Conservation (phyloP, 345 rosid genomes). For the Sonneratia caseolaris region DNA sequence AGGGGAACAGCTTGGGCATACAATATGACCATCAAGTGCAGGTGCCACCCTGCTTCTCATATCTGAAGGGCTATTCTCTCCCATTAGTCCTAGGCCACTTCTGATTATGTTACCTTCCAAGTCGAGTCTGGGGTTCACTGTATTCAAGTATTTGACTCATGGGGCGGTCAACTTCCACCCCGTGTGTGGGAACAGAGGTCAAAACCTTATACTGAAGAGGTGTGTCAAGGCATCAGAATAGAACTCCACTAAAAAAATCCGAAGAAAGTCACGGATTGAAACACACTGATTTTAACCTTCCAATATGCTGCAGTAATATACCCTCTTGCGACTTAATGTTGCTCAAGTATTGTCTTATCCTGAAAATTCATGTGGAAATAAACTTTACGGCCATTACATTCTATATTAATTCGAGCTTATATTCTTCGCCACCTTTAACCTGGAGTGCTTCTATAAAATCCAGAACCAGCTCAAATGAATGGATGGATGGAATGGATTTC, state of each 20-base stretch:
- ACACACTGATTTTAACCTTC: neutral
- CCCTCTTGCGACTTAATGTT: neutral
- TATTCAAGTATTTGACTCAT: conserved; percentile 86
- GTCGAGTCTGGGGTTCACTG: conserved; percentile 86
- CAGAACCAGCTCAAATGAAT: neutral
- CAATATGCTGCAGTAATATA: neutral
- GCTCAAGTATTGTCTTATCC: neutral
- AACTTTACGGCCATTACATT: neutral
- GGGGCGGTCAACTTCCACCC: conserved; percentile 94
- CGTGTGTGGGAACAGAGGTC: conserved; percentile 86
- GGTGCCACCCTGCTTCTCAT: conserved; percentile 83
- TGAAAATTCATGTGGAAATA: neutral
- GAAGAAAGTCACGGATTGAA: too few relatives aligned
- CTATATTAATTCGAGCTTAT: neutral
- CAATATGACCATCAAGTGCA: conserved; percentile 54
- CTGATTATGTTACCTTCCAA: conserved; percentile 72
- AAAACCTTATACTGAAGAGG: conserved; percentile 77
- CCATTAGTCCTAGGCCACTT: too few relatives aligned
- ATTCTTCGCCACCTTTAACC: neutral
- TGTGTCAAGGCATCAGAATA: conserved; percentile 8
- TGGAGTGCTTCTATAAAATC: neutral
- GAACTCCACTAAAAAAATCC: too few relatives aligned
- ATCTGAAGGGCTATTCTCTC: too few relatives aligned
- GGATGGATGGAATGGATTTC: neutral
- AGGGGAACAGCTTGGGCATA: conserved; percentile 78